Evolutionary conservation across 768 basidiomycete species (phyloP).

Genomic region (Rhizopogon sp.): DNA sequence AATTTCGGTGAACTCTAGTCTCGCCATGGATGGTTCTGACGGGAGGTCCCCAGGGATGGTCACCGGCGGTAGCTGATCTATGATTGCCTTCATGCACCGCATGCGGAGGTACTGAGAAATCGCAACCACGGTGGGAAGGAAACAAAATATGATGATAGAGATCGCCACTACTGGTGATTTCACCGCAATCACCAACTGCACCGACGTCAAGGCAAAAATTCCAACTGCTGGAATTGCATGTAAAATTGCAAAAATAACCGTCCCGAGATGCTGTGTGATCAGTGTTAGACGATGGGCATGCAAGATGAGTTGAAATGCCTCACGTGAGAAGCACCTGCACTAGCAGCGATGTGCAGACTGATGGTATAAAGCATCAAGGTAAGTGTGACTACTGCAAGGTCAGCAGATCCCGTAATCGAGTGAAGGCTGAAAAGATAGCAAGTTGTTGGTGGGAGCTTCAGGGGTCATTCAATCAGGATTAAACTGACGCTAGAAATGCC

Average conservation of each 20-base stretch:
- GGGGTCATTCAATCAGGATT: neutral
- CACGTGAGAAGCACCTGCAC: constrained; percentile 15
- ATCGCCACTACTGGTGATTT: constrained; percentile 16
- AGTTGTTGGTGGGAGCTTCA: neutral
- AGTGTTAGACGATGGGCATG: neutral
- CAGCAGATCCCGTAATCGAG: constrained; percentile 13
- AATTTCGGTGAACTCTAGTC: neutral
- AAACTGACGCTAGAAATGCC: constrained; percentile 21
- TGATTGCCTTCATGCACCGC: neutral
- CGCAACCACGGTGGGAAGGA: constrained; percentile 14
- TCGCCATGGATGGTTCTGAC: neutral
- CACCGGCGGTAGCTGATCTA: neutral
- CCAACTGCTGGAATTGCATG: constrained; percentile 23
- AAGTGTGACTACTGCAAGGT: constrained; percentile 16
- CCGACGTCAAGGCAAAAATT: constrained; percentile 14
- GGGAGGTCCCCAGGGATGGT: neutral
- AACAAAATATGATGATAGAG: constrained; percentile 16
- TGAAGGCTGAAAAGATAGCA: constrained; percentile 13
- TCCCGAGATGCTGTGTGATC: constrained; percentile 6
- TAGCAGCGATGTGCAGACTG: constrained; percentile 19
- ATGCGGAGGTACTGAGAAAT: neutral
- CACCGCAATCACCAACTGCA: constrained; percentile 13
- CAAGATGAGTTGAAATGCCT: neutral
- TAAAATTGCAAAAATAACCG: constrained; percentile 12
- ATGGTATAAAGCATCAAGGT: constrained; percentile 25